Evolutionary conservation across 1,284 basidiomycete genomes (phyloP), one percentile per base, ranked within the genome.

Genomic region (Ustilago sp.): DNA sequence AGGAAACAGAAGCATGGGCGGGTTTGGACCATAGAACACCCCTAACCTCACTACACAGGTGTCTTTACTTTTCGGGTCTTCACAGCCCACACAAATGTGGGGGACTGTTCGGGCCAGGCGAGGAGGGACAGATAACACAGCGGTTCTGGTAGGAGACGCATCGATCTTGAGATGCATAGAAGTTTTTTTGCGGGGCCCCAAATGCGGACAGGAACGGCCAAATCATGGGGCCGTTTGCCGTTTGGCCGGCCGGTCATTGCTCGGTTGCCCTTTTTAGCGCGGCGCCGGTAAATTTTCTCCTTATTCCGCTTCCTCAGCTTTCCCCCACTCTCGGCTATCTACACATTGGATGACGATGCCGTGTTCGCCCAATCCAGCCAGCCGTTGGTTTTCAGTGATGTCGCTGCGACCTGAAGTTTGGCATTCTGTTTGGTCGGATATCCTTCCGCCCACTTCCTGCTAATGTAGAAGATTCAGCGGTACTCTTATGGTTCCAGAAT

Each of bases 261-360:
- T 50, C 48, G 28, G 19, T 23, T 48, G 19, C 19, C 23, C 23
- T 35, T 23, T n/a, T 34, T 45, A 43, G 38, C 31, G 56, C 31
- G 17, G 8, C 28, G 23, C 19, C 57, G 57, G 43, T 23, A 23
- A 59, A 48, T 50, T 48, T 45, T 15, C 36, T 7, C 32, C 9
- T 15, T 17, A 9, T 23, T 39, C 9, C 9, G 8, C 9, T 9
- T 39, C 4, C 15, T 39, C 47, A 9, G 12, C 9, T 19, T 36
- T 38, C 52, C 52, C 52, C 32, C 32, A 53, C 52, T 38, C 52
- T 53, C 52, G 52, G 52, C 50, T 51, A 51, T 51, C 28, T 9
- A 51, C 32, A 15, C 23, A 51, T 19, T 45, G 5, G n/a, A 19
- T 19, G 39, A 28, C 23, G 3, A 28, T 28, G 23, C 23, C 23